These are phyloP conservation scores for Oryza nivara DNA, from an alignment of 176 grass and related monocot species.

Conservation along the genomic window DNA sequence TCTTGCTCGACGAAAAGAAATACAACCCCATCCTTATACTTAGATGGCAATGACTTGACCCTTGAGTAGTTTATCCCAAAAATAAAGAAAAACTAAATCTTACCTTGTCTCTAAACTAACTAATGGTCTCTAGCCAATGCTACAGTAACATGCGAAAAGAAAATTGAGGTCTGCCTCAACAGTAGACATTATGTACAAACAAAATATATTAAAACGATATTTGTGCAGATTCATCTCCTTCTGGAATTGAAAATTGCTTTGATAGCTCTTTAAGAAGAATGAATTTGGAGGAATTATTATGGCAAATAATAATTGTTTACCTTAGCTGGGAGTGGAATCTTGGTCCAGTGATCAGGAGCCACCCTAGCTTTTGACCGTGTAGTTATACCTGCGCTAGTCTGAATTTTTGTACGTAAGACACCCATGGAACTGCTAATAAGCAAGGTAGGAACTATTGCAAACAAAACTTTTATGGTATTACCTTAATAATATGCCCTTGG, in stretches of 20 bases:
- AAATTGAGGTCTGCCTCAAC: neutral
- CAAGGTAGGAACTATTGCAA: conserved; percentile 18
- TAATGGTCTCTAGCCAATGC: no score
- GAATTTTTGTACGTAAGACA: conserved; percentile 36
- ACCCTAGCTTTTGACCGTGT: conserved; percentile 84
- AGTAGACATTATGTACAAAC: conserved; percentile 20
- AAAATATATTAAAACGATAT: neutral
- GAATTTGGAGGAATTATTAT: conserved; percentile 12
- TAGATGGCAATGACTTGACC: no score
- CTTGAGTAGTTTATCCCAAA: no score
- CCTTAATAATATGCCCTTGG: conserved; percentile 92
- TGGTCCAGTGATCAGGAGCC: conserved; percentile 77
- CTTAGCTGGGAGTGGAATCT: conserved; percentile 79
- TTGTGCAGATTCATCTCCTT: conserved; percentile 21
- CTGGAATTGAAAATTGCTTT: neutral
- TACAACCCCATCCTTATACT: no score
- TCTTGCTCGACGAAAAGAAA: no score
- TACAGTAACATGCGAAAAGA: neutral
- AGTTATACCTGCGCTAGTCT: conserved; percentile 82
- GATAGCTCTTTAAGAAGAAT: neutral
- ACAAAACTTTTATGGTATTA: conserved; percentile 44
- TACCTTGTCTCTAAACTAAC: no score
- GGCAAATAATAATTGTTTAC: conserved; percentile 41
- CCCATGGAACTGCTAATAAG: neutral
- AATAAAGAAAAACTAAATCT: no score